Evolutionary conservation across 352 stramenopile species (phyloP).

Genomic region (Pythium graminicola): DNA sequence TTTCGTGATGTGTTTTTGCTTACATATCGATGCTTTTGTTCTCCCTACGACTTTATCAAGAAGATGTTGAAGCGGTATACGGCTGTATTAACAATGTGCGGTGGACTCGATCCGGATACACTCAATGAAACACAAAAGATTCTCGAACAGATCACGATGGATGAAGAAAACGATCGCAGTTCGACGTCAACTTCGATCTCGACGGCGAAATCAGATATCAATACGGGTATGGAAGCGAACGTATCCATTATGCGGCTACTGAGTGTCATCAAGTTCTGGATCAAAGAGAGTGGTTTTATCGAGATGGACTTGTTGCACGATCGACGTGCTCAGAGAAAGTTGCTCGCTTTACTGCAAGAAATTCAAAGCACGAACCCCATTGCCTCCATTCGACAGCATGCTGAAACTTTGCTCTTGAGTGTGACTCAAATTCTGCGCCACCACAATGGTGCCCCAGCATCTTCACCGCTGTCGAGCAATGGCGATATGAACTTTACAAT

Average conservation of each 20-base stretch:
- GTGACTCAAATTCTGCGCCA: slow-evolving; percentile 59
- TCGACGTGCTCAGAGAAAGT: slow-evolving; percentile 65
- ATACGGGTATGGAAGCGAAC: slow-evolving; percentile 71
- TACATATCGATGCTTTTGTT: slow-evolving; percentile 76
- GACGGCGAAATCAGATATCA: slow-evolving; percentile 68
- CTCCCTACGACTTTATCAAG: slow-evolving; percentile 83
- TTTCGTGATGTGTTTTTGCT: slow-evolving; percentile 83
- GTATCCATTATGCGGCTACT: slow-evolving; percentile 84
- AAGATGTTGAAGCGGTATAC: slow-evolving; percentile 85
- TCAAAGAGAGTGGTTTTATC: slow-evolving; percentile 83
- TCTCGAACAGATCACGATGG: slow-evolving; percentile 56
- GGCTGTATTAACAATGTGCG: slow-evolving; percentile 57
- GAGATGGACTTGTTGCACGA: slow-evolving; percentile 65
- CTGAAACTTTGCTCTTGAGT: slow-evolving; percentile 56
- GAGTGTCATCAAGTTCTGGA: slow-evolving; percentile 85
- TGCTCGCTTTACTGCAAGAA: slow-evolving; percentile 63
- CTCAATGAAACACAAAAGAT: slow-evolving; percentile 56
- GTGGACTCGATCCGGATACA: slow-evolving; percentile 37
- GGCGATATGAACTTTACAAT: slow-evolving; percentile 10
- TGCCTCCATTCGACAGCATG: slow-evolving; percentile 65
- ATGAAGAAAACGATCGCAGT: slow-evolving; percentile 50
- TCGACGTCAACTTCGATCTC: slow-evolving; percentile 64
- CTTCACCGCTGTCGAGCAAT: slow-evolving; percentile 22
- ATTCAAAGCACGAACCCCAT: slow-evolving; percentile 74
- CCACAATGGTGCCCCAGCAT: slow-evolving; percentile 31